Base-by-base conservation (phyloP, 306 rosid genomes). In the Begonia fuchsioides region DNA sequence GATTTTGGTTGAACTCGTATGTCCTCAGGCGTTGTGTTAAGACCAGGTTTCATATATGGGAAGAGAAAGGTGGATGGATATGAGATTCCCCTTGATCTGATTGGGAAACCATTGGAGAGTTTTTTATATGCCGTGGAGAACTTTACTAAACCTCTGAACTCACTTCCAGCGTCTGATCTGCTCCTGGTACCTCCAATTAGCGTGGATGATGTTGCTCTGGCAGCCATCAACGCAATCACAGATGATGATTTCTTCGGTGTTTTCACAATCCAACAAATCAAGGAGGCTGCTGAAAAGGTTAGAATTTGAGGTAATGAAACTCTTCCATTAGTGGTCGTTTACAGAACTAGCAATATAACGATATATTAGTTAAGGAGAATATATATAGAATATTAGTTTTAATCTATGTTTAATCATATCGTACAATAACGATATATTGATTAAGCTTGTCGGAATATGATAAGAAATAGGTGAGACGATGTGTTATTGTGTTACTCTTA, bases 11-110 rank as follows among this genome's bases (percentile, higher is more conserved):
- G 2, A 65, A 55, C 65, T 44, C 38, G 45, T 61, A 70, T 65
- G 35, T 70, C 49, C 64, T 41, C 82, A 90, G 97, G 97, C 55
- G 77, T 84, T 32, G 97, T 90, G 56, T 58, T 90, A 41, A 81
- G 93, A 58, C 97, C 97, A 4, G 94, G 32, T 12, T 79, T 90
- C 80, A 84, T 90, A 70, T 90, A 84, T 38, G 97, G 97, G 67
- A 84, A 81, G 69, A 79, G 84, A 62, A 84, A 64, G 72, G 82
- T 90, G 56, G 82, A 79, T 39, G 79, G 93, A 39, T 74, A 70
- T 38, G 97, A 84, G 79, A 45, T 90, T 66, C 97, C 97, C 17
- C 69, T 90, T 62, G 95, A 84, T 61, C 53, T 84, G 56, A 60
- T 90, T 15, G 95, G 95, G 52, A 74, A 78, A 62, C 97, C 97